phyloP scores from a whole-genome alignment of 108 stramenopile species.

The Epipyxis sp. region DNA sequence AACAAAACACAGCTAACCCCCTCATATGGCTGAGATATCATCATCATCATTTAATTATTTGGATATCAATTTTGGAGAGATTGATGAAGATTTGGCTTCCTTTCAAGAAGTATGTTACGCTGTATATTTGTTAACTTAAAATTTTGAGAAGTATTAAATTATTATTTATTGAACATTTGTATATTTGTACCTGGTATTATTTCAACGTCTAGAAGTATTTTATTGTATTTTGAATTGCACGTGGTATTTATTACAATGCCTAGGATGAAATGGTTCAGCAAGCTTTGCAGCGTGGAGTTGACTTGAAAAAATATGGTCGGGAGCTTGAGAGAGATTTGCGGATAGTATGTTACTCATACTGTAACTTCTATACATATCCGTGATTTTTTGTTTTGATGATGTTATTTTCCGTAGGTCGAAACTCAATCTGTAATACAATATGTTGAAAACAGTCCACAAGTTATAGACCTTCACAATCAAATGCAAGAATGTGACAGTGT shows the following conservation, averaged over 20 bases:
- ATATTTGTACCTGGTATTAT: no score
- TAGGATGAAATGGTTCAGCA: constrained; percentile 58
- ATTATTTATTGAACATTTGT: no score
- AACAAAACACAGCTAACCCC: no score
- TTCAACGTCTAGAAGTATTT: no score
- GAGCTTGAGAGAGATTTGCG: constrained; percentile 51
- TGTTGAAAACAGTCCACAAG: constrained; percentile 54
- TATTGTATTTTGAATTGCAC: no score
- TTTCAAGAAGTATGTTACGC: no score
- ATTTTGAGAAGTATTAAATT: no score
- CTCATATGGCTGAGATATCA: no score
- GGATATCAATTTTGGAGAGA: constrained; percentile 49
- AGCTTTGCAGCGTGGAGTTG: constrained; percentile 55
- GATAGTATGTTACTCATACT: constrained; percentile 45
- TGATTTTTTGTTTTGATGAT: constrained; percentile 34
- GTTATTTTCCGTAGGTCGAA: background rate
- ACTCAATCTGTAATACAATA: constrained; percentile 14
- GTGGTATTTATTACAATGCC: no score
- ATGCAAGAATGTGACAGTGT: constrained; percentile 86
- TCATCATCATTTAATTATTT: background rate
- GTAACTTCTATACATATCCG: constrained; percentile 37
- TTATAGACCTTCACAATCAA: constrained; percentile 66
- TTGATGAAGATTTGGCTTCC: constrained; percentile 57
- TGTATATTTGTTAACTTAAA: no score
- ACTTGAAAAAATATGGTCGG: constrained; percentile 50